Evolutionary conservation across 2,329 filamentous ascomycete species (phyloP).

Genomic region (Ilyonectria mors-panacis): DNA sequence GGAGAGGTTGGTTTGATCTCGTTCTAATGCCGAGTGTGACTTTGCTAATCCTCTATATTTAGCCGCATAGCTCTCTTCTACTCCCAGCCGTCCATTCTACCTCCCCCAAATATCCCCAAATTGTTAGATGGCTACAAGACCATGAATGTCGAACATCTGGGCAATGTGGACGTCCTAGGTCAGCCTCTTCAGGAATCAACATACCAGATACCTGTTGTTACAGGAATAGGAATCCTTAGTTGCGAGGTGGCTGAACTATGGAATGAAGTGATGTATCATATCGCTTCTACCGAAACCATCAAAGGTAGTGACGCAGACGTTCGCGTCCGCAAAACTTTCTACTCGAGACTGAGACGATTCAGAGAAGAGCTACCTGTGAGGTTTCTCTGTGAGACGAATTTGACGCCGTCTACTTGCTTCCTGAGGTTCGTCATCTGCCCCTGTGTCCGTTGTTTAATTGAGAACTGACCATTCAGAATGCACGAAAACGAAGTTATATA

Average conservation of each 20-base stretch:
- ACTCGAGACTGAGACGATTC: background rate
- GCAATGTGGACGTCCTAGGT: background rate
- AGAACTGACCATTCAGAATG: background rate
- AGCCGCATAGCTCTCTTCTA: background rate
- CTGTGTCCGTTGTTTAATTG: background rate
- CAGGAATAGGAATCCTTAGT: background rate
- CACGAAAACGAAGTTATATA: constrained; percentile 13
- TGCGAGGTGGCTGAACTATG: background rate
- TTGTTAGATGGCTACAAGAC: background rate
- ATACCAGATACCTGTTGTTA: background rate
- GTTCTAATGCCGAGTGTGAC: too few relatives aligned
- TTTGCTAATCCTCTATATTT: background rate
- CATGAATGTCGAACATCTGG: background rate
- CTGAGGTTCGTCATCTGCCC: background rate
- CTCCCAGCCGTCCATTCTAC: background rate
- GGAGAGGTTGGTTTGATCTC: background rate
- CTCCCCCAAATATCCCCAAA: background rate
- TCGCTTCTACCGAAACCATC: background rate
- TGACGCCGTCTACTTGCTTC: constrained; percentile 5
- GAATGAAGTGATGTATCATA: constrained; percentile 1
- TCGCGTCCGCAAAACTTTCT: background rate
- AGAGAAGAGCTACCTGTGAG: background rate
- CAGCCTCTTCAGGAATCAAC: background rate
- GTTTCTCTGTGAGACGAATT: background rate
- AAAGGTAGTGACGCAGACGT: background rate